Conservation (phyloP, 805 yeast genomes). For the Saccharomycopsis fodiens region DNA sequence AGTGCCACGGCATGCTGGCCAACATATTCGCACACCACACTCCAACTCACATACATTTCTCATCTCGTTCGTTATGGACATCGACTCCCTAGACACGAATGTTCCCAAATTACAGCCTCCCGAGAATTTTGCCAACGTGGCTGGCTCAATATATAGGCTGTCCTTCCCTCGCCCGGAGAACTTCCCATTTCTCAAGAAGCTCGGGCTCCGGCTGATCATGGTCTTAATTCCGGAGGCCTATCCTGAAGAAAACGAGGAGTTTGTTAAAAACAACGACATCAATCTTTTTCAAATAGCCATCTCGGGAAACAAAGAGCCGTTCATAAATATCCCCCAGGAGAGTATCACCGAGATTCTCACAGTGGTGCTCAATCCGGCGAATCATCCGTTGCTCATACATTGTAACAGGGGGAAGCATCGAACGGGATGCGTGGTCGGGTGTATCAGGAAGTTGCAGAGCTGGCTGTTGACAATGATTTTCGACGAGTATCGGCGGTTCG, state of each 20-base stretch:
- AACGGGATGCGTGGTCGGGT: conserved; percentile 94
- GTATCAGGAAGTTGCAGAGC: conserved; percentile 76
- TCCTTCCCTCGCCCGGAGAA: conserved; percentile 87
- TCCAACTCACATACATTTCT: no score
- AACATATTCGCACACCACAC: no score
- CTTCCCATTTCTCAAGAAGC: conserved; percentile 55
- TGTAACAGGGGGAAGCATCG: conserved; percentile 96
- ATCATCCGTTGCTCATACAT: conserved; percentile 89
- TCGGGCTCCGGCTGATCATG: conserved; percentile 65
- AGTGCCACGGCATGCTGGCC: no score
- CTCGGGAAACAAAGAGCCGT: conserved; percentile 94
- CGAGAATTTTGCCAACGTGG: conserved; percentile 85
- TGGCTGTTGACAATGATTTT: conserved; percentile 94
- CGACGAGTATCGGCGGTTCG: conserved; percentile 91
- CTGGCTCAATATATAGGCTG: conserved; percentile 69
- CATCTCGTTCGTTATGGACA: no score
- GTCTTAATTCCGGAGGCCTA: conserved; percentile 89
- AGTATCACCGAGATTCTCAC: conserved; percentile 73
- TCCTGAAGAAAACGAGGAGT: conserved; percentile 67
- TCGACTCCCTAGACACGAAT: no score
- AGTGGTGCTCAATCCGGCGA: conserved; percentile 73
- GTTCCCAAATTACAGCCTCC: conserved; percentile 62
- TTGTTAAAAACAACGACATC: conserved; percentile 54
- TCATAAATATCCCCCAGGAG: conserved; percentile 65
- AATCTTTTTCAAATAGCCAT: conserved; percentile 80